A percentile compares a stretch with the other conserved stretches of the same genome.
These are phyloP conservation scores for Pinus tabuliformis DNA, from an alignment of 75 land plant genomes.

Conservation along the genomic window DNA sequence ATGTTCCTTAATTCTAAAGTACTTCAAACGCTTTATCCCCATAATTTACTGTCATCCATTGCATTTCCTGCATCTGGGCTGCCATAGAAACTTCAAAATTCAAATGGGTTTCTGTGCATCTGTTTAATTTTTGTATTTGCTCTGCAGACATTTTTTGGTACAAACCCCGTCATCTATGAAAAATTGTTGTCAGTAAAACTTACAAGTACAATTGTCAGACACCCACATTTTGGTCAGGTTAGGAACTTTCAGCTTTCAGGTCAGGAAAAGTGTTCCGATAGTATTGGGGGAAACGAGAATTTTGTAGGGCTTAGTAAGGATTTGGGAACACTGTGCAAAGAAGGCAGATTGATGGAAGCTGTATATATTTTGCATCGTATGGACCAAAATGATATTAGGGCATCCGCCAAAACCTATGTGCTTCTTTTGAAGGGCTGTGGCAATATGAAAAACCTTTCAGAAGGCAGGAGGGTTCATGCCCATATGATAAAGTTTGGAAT, in stretches of 20 bases:
- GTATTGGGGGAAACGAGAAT: neutral
- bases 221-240: neutral
- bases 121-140: neutral
- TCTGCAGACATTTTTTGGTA: neutral
- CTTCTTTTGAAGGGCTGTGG: slow-evolving; percentile 24
- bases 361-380: neutral
- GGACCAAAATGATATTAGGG: neutral
- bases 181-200: neutral
- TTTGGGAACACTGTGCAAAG: neutral
- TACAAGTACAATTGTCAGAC: neutral
- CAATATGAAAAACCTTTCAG: slow-evolving; percentile 1
- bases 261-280: neutral
- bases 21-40: neutral
- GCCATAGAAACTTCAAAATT: neutral
- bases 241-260: neutral
- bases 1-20: neutral
- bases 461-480: slow-evolving; percentile 42
- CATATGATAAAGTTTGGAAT: slow-evolving; percentile 25
- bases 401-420: neutral
- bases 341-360: neutral
- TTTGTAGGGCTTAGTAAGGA: neutral
- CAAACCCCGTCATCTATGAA: neutral
- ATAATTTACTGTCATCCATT: no score
- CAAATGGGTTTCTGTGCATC: neutral
- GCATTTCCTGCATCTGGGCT: neutral